Evolutionary conservation across 106 monocot species (phyloP).

Genomic region (Triglochin maritima): DNA sequence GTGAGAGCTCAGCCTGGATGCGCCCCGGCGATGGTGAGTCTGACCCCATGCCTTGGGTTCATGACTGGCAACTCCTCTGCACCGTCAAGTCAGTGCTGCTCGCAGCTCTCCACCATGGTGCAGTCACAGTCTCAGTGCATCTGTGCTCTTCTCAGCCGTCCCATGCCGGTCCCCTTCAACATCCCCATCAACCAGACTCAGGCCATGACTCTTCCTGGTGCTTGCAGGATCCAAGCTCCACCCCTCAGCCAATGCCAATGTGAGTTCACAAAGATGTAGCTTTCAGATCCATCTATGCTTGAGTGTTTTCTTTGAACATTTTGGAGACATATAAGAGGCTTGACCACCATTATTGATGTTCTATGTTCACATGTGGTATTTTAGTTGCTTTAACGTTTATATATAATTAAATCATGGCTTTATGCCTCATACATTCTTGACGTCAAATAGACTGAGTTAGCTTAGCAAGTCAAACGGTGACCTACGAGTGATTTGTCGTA

Average conservation of each 20-base stretch:
- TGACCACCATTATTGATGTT: no score
- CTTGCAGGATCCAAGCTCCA: slow-evolving; percentile 12
- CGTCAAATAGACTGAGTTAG: no score
- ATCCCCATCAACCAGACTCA: slow-evolving; percentile 16
- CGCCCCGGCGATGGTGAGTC: slow-evolving; percentile 16
- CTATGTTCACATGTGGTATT: no score
- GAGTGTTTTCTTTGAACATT: no score
- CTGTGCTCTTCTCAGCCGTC: slow-evolving; percentile 14
- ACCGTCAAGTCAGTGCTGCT: slow-evolving; percentile 10
- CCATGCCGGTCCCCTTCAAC: not conserved
- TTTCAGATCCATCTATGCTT: no score
- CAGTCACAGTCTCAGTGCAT: slow-evolving; percentile 22
- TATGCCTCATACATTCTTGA: no score
- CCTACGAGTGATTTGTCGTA: no score
- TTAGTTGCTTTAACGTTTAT: no score
- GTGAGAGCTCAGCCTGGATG: slow-evolving; percentile 3
- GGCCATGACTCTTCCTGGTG: slow-evolving; percentile 22
- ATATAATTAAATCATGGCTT: no score
- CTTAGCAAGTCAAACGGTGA: no score
- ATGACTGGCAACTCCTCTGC: slow-evolving; percentile 13
- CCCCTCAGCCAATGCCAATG: slow-evolving; percentile 6
- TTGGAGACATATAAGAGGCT: no score
- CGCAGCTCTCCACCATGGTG: slow-evolving; percentile 11
- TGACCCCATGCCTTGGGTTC: slow-evolving; percentile 14
- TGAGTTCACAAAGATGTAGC: not conserved